Base-by-base conservation (phyloP, 768 basidiomycete species). In the Suillus variegatus region DNA sequence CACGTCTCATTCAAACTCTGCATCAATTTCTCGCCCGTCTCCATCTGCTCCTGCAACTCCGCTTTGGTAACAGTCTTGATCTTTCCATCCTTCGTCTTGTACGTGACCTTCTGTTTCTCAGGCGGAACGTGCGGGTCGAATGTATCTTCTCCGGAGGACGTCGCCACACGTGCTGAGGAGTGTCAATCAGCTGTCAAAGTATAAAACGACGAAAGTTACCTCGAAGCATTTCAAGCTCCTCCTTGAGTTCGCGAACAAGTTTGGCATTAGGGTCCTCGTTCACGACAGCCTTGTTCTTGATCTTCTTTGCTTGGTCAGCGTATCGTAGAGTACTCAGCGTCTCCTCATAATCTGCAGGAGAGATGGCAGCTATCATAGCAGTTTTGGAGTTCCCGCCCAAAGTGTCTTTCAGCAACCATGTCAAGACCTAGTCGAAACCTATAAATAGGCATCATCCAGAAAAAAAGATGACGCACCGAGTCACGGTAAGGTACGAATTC, bases 251-350 rank as follows among this genome's bases (percentile, higher is more conserved):
- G 57, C 96, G 90, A 64, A 99, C 96, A 64, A 99, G 91, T 82
- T 95, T 98, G 74, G 97, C 97, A 72, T 98, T 99, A 40, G 97
- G 97, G 85, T 99, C 97, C 81, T 99, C 97, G 80, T 99, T 99
- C 69, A 99, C 93, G 65, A 99, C 88, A 18, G 97, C 97, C 82
- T 98, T 97, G 80, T 98, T 99, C 89, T 96, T 98, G 80, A 99
- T 99, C 89, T 97, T 97, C 90, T 99, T 99, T 41, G 97, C 96
- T 76, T 94, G 94, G 83, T 97, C 95, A 70, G 97, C 97, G 78
- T 99, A 99, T 6, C 97, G 92, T 65, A 99, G 82, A 2, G 97
- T 99, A 78, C 94, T 94, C 67, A 99, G 82, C 18, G 97, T 98
- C 78, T 99, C 97, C 69, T 99, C 97, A 73, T 98, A 98, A 79